These are phyloP conservation scores for Colletotrichum viniferum DNA, from an alignment of 2,329 filamentous ascomycete genomes.

Conservation along the genomic window DNA sequence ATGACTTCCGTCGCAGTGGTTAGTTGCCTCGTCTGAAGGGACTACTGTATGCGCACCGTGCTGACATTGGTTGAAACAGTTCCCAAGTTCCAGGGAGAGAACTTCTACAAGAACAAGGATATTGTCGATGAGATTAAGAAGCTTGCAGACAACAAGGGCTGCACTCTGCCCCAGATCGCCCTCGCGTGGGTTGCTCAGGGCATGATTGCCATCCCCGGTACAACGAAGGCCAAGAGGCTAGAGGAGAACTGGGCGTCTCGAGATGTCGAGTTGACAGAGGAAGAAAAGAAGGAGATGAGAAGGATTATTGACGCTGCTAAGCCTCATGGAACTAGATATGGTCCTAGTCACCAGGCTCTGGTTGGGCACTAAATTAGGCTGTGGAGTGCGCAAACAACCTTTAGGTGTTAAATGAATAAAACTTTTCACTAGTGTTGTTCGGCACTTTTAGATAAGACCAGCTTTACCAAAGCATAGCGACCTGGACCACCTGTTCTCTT, in stretches of 20 bases:
- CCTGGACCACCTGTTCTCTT: background rate
- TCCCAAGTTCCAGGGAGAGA: slow-evolving; percentile 45
- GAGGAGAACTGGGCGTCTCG: slow-evolving; percentile 44
- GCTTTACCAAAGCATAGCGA: background rate
- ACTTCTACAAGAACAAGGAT: slow-evolving; percentile 46
- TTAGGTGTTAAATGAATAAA: background rate
- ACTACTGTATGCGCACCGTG: background rate
- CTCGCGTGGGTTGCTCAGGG: slow-evolving; percentile 45
- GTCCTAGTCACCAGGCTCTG: background rate
- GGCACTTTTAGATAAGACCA: background rate
- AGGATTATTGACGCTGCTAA: slow-evolving; percentile 39
- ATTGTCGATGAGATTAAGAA: slow-evolving; percentile 47
- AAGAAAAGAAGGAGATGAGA: slow-evolving; percentile 43
- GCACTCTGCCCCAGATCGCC: slow-evolving; percentile 37
- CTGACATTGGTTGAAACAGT: slow-evolving; percentile 26
- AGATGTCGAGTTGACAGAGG: slow-evolving; percentile 37
- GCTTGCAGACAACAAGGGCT: slow-evolving; percentile 37
- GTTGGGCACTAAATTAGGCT: slow-evolving; percentile 12
- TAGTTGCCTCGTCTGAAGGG: slow-evolving; percentile 18
- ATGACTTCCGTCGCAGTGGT: slow-evolving; percentile 45
- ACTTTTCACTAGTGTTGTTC: background rate
- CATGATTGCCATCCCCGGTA: slow-evolving; percentile 51
- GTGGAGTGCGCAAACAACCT: background rate
- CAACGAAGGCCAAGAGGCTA: slow-evolving; percentile 41
- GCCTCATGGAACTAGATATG: slow-evolving; percentile 39